phyloP scores from a whole-genome alignment of 78 protist species.

The Paulinella micropora region DNA sequence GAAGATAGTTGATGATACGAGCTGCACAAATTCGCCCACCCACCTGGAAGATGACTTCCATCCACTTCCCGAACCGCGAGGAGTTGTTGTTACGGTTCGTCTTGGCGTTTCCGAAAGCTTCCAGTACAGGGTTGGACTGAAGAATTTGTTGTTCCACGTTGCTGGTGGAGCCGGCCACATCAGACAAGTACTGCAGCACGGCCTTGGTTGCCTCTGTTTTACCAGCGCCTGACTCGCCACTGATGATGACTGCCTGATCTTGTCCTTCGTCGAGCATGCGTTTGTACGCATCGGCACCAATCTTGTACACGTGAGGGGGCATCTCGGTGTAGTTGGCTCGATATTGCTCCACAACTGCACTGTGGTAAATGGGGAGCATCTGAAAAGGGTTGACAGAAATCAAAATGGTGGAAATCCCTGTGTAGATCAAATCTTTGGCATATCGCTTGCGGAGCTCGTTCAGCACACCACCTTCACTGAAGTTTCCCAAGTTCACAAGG shows the following conservation, averaged over 20 bases:
- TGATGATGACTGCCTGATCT: constrained; percentile 55
- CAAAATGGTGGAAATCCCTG: constrained; percentile 40
- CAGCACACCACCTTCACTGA: no score
- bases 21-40: constrained; percentile 17
- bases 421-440: no score
- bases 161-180: neutral
- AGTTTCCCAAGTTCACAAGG: no score
- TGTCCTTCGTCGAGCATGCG: neutral
- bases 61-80: constrained; percentile 16
- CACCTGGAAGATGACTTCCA: neutral
- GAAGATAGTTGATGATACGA: constrained; percentile 24
- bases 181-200: constrained; percentile 20
- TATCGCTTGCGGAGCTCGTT: no score
- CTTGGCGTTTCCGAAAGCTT: constrained; percentile 53
- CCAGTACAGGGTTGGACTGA: constrained; percentile 44
- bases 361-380: constrained; percentile 33
- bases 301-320: constrained; percentile 64
- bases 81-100: constrained; percentile 28
- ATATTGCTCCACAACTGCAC: constrained; percentile 43
- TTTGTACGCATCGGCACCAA: constrained; percentile 49
- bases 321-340: neutral
- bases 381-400: constrained; percentile 60
- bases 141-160: constrained; percentile 20
- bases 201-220: constrained; percentile 60
- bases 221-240: constrained; percentile 87